Percentiles rank a stretch among this genome's conserved stretches.
Conservation (phyloP, 2,329 filamentous ascomycete genomes). For the Aphanocladium album region DNA sequence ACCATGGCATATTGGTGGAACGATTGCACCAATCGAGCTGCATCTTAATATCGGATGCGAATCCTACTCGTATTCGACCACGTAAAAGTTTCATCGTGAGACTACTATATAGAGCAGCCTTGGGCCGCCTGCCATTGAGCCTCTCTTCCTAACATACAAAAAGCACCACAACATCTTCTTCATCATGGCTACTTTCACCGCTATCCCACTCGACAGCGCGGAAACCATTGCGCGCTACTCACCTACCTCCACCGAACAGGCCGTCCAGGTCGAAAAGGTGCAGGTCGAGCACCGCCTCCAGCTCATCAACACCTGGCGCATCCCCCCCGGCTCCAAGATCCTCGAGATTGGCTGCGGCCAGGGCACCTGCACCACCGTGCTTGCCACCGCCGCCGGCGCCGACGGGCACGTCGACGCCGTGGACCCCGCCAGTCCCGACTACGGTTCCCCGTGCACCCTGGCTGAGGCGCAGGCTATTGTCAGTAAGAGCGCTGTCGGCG, state of each 20-base stretch:
- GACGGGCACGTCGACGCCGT: conserved; percentile 44
- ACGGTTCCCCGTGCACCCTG: conserved; percentile 46
- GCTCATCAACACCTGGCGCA: conserved; percentile 31
- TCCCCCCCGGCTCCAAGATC: conserved; percentile 35
- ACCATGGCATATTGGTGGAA: background rate
- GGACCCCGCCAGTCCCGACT: conserved; percentile 46
- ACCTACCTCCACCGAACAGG: conserved; percentile 4
- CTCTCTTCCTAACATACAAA: background rate
- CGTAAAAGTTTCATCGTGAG: background rate
- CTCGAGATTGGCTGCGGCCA: conserved; percentile 58
- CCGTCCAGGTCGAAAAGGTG: conserved; percentile 17
- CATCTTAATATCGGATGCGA: background rate
- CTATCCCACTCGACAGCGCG: conserved; percentile 7
- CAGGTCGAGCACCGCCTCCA: conserved; percentile 32
- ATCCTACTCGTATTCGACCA: background rate
- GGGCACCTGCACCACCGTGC: conserved; percentile 50
- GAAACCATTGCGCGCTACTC: conserved; percentile 9
- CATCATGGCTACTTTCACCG: conserved; percentile 8
- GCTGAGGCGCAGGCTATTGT: conserved; percentile 44
- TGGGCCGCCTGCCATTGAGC: background rate
- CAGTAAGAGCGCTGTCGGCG: conserved; percentile 33
- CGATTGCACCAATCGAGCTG: background rate
- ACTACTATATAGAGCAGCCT: background rate
- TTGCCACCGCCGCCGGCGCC: conserved; percentile 43
- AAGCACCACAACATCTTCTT: background rate